These are phyloP conservation scores for Alternaria sp. DNA, from an alignment of 2,329 filamentous ascomycete species.

Conservation along the genomic window DNA sequence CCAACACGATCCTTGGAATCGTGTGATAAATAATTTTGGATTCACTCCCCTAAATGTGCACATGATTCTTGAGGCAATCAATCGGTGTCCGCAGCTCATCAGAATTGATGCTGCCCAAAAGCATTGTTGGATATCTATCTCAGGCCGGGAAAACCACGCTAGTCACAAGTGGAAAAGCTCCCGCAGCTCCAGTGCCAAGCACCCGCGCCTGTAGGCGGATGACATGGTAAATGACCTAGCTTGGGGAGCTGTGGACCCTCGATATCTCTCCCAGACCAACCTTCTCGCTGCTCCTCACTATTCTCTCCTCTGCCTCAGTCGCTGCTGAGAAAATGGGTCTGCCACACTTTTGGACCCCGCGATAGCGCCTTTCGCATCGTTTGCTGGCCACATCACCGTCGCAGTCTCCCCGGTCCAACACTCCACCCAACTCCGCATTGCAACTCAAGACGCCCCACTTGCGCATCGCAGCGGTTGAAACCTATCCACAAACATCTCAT, in stretches of 20 bases:
- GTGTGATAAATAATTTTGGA: not conserved
- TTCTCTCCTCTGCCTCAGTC: conserved; percentile 18
- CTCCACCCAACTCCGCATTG: conserved; percentile 17
- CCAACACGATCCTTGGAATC: not conserved
- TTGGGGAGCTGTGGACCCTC: conserved; percentile 16
- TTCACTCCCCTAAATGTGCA: not conserved
- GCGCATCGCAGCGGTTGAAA: not conserved
- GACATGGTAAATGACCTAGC: conserved; percentile 23
- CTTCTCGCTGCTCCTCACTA: conserved; percentile 13
- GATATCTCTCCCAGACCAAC: conserved; percentile 7
- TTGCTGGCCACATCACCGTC: conserved; percentile 19
- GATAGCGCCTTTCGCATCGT: conserved; percentile 22
- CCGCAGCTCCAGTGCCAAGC: conserved; percentile 9
- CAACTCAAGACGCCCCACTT: conserved; percentile 23
- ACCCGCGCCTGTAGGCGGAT: conserved; percentile 14
- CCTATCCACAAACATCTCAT: not conserved
- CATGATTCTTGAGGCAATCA: not conserved
- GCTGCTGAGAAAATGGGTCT: conserved; percentile 29
- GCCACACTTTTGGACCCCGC: conserved; percentile 31
- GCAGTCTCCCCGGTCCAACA: conserved; percentile 11
- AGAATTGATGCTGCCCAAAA: not conserved
- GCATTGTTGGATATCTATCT: not conserved
- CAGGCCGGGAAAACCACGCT: conserved; percentile 3
- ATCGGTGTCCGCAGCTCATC: not conserved
- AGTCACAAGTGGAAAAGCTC: conserved; percentile 22